Evolutionary conservation across 2,329 filamentous ascomycete genomes (phyloP).

Genomic region (Fusarium mundagurra): DNA sequence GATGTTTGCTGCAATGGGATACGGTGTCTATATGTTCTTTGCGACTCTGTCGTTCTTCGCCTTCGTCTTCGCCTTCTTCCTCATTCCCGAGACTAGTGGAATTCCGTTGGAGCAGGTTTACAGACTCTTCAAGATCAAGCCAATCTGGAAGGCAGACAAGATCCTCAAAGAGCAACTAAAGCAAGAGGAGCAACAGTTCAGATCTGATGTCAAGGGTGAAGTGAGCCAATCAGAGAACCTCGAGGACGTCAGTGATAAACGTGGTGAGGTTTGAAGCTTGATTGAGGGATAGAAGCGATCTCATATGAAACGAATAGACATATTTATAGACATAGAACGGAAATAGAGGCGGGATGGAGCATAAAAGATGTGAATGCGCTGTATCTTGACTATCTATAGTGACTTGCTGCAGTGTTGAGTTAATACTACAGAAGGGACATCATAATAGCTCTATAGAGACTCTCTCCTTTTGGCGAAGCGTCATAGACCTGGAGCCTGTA

Average conservation of each 20-base stretch:
- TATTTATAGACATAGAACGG: neutral
- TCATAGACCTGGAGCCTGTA: too few species aligned
- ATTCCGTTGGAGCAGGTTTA: conserved; percentile 63
- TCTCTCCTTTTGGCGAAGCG: too few species aligned
- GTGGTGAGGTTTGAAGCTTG: neutral
- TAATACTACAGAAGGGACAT: too few species aligned
- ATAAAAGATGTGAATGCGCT: too few species aligned
- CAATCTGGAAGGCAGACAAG: conserved; percentile 36
- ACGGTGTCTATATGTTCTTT: conserved; percentile 66
- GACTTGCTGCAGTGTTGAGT: too few species aligned
- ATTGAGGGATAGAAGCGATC: too few species aligned
- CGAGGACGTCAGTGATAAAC: neutral
- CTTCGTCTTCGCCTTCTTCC: conserved; percentile 60
- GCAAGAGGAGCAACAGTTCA: conserved; percentile 35
- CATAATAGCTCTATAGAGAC: too few species aligned
- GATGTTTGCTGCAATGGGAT: conserved; percentile 57
- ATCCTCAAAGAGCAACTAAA: conserved; percentile 32
- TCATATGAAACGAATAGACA: too few species aligned
- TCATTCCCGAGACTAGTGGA: conserved; percentile 64
- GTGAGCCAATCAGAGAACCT: conserved; percentile 15
- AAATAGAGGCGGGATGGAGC: too few species aligned
- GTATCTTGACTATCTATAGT: too few species aligned
- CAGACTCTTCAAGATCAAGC: conserved; percentile 54
- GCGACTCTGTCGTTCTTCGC: conserved; percentile 59
- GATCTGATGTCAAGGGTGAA: conserved; percentile 32